Evolutionary conservation across 192 early-diverging fungal species (phyloP).

Genomic region (Gryganskiella cystojenkinii): DNA sequence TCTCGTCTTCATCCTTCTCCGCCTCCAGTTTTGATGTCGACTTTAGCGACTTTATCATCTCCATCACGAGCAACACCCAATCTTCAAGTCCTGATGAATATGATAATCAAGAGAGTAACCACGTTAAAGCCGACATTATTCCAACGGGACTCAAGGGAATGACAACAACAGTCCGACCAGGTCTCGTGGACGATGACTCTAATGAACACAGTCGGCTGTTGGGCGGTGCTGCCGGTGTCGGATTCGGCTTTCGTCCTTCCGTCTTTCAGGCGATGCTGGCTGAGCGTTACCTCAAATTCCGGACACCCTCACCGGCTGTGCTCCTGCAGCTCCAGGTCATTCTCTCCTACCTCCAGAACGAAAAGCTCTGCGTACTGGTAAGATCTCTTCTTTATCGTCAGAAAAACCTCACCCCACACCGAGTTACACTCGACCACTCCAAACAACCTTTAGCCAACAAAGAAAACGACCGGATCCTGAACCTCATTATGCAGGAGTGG

Average conservation of each 20-base stretch:
- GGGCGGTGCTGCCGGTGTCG: constrained; percentile 37
- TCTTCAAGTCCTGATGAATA: too few species aligned
- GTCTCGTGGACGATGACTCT: constrained; percentile 1
- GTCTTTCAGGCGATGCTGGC: constrained; percentile 53
- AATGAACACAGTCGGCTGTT: constrained; percentile 26
- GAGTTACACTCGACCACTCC: too few species aligned
- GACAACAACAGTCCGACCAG: background rate
- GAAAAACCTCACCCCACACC: background rate
- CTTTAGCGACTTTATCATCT: constrained; percentile 8
- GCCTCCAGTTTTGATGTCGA: constrained; percentile 14
- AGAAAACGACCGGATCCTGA: too few species aligned
- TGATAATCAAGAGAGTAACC: too few species aligned
- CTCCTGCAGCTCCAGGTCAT: constrained; percentile 43
- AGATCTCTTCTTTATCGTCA: background rate
- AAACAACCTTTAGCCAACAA: too few species aligned
- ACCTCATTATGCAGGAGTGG: too few species aligned
- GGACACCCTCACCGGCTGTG: constrained; percentile 41
- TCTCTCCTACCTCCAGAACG: constrained; percentile 58
- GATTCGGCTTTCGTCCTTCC: constrained; percentile 45
- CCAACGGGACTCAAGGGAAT: too few species aligned
- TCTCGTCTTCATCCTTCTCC: constrained; percentile 1
- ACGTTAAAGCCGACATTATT: too few species aligned
- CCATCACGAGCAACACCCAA: constrained; percentile 9
- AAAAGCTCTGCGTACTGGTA: constrained; percentile 60
- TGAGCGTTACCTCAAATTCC: constrained; percentile 45